Percentiles rank a stretch among this genome's conserved stretches.
Evolutionary conservation across 306 rosid species (phyloP).

Genomic region (Trifolium pratense): DNA sequence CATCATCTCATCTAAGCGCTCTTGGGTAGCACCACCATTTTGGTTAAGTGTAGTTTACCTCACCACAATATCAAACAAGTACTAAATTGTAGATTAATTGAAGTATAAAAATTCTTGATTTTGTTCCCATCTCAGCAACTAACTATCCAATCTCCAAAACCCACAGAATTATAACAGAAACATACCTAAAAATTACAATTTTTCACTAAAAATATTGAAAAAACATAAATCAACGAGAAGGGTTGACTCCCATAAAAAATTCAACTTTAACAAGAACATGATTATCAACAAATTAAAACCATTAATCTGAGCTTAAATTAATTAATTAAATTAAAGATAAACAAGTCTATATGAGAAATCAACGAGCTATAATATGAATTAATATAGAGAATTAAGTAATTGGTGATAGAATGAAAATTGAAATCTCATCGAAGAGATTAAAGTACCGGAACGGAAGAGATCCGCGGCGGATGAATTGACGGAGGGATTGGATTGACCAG

Average conservation of each 20-base stretch:
- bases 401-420: neutral
- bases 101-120: neutral
- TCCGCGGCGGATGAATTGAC: conserved; percentile 65
- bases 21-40: too few relatives aligned
- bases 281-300: neutral
- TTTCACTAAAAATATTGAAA: conserved; percentile 2
- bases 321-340: too few relatives aligned
- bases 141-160: conserved; percentile 11
- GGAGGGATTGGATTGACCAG: conserved; percentile 86
- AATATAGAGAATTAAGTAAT: too few relatives aligned
- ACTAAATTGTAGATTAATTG: neutral
- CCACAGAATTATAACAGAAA: conserved; percentile 9
- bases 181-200: neutral
- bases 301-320: neutral
- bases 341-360: neutral
- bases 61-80: too few relatives aligned
- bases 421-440: neutral
- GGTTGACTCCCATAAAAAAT: neutral
- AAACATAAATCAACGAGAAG: conserved; percentile 1
- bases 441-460: conserved; percentile 81
- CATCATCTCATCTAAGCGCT: too few relatives aligned
- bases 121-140: neutral
- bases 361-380: neutral
- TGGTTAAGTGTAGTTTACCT: too few relatives aligned
- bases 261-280: conserved; percentile 13